Evolutionary conservation across 768 basidiomycete genomes (phyloP).

Genomic region (Boletus bicolor): DNA sequence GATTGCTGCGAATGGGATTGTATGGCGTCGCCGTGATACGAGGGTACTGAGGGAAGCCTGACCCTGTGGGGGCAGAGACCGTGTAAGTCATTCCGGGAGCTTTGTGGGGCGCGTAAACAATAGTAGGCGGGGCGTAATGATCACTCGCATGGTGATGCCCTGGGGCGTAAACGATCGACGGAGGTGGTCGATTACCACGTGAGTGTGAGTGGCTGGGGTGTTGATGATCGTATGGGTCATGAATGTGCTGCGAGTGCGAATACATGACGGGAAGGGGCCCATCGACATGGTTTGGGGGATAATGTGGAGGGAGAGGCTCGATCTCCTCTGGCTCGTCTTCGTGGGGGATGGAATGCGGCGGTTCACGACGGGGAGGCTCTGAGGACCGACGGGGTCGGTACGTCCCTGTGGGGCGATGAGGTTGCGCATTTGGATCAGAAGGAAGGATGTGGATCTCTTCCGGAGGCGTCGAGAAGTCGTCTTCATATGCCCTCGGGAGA

Average conservation of each 20-base stretch:
- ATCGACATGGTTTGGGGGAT: conserved; percentile 22
- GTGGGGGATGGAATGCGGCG: conserved; percentile 13
- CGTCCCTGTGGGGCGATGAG: conserved; percentile 29
- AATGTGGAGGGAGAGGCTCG: conserved; percentile 33
- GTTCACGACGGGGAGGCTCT: conserved; percentile 27
- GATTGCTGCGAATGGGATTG: conserved; percentile 37
- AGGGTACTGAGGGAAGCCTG: conserved; percentile 37
- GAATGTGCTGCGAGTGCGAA: conserved; percentile 42
- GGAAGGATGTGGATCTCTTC: conserved; percentile 66
- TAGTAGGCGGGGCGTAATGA: conserved; percentile 58
- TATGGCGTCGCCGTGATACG: conserved; percentile 42
- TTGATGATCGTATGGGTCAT: conserved; percentile 31
- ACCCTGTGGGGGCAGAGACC: conserved; percentile 55
- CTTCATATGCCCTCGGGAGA: conserved; percentile 18
- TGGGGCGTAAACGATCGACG: conserved; percentile 62
- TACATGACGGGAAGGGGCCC: conserved; percentile 30
- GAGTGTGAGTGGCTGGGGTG: conserved; percentile 37
- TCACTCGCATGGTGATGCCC: conserved; percentile 39
- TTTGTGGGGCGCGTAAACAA: conserved; percentile 53
- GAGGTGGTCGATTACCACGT: conserved; percentile 40
- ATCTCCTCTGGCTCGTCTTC: conserved; percentile 33
- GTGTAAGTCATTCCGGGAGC: conserved; percentile 66
- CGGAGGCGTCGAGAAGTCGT: conserved; percentile 36
- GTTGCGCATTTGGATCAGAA: conserved; percentile 40
- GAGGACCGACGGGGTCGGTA: conserved; percentile 32